Percentiles rank a stretch among this genome's conserved stretches.
These are phyloP conservation scores for Microbotryum violaceum DNA, from an alignment of 1,284 basidiomycete species.

Conservation along the genomic window DNA sequence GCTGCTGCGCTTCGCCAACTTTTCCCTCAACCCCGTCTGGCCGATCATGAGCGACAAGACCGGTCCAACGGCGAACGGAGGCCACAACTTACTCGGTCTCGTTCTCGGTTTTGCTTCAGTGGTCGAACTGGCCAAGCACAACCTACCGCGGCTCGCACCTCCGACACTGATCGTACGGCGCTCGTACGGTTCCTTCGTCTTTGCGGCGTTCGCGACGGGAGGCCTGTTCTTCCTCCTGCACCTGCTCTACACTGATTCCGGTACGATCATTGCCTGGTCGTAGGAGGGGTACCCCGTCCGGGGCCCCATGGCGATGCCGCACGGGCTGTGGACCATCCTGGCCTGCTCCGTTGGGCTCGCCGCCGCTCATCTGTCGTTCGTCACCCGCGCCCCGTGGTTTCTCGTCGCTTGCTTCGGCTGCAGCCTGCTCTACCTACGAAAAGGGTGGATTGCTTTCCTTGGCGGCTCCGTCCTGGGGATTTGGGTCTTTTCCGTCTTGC, in stretches of 20 bases:
- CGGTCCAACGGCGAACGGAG: constrained; percentile 45
- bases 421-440: constrained; percentile 54
- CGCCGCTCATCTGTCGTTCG: constrained; percentile 5
- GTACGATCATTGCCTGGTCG: constrained; percentile 79
- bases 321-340: constrained; percentile 62
- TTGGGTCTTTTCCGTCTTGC: constrained; percentile 61
- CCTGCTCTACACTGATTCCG: constrained; percentile 67
- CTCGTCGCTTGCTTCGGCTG: constrained; percentile 51
- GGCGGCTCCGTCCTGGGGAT: constrained; percentile 61
- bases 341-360: constrained; percentile 54
- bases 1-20: constrained; percentile 67
- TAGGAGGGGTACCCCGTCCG: constrained; percentile 79
- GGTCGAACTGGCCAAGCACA: constrained; percentile 36
- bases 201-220: constrained; percentile 47
- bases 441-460: constrained; percentile 66
- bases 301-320: constrained; percentile 64
- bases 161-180: no score
- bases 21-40: constrained; percentile 83
- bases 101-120: constrained; percentile 23
- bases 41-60: constrained; percentile 53
- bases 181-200: no score
- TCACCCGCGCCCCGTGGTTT: constrained; percentile 45
- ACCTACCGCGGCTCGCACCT: constrained; percentile 1
- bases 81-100: constrained; percentile 64
- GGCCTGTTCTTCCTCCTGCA: constrained; percentile 68